Evolutionary conservation across 768 basidiomycete genomes (phyloP).

Genomic region (Panaeolus cyanescens): DNA sequence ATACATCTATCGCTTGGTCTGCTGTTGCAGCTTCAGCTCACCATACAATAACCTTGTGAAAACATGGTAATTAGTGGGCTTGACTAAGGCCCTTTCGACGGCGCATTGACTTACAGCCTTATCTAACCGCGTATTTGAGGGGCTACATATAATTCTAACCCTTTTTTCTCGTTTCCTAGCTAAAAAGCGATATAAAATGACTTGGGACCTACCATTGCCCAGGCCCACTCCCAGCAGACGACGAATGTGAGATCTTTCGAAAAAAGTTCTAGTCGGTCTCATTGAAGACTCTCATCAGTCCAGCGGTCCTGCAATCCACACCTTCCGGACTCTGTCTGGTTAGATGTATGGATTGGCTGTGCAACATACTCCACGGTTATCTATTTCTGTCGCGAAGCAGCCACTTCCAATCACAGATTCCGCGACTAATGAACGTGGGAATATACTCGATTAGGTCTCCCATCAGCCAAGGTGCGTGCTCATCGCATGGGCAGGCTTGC

Average conservation of each 20-base stretch:
- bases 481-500: background rate
- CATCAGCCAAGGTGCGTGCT: slow-evolving; percentile 1
- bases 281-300: no score
- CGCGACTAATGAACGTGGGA: slow-evolving; percentile 1
- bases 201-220: background rate
- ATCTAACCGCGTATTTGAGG: background rate
- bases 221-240: background rate
- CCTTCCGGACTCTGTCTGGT: background rate
- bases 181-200: background rate
- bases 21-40: background rate
- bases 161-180: background rate
- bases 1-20: no score
- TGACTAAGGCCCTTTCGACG: background rate
- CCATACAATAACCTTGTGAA: background rate
- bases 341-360: background rate
- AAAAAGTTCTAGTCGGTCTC: background rate
- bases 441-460: background rate
- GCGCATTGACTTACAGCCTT: background rate
- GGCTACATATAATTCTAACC: background rate
- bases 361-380: background rate
- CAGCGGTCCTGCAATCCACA: no score
- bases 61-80: background rate
- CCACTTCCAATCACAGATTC: background rate
- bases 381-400: background rate
- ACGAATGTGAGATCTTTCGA: background rate